Conservation (phyloP, 106 monocot species). For the Dendrobium nobile region DNA sequence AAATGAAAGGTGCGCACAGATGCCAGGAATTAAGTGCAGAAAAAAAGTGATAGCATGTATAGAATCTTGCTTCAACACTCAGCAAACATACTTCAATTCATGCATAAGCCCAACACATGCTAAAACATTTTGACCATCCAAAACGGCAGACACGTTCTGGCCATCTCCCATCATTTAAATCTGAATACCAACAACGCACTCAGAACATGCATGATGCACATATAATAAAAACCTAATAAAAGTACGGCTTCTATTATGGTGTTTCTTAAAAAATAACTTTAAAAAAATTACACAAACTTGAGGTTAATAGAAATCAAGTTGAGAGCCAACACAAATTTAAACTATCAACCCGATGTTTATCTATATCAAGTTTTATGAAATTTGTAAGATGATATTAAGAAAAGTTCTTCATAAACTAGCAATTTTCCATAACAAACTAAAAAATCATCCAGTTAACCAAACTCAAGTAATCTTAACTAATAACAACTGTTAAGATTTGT, state of each 20-base stretch:
- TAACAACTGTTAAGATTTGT: background rate
- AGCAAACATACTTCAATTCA: background rate
- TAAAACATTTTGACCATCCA: background rate
- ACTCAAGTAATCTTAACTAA: background rate
- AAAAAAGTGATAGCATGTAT: background rate
- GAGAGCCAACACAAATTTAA: background rate
- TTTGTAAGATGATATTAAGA: no score
- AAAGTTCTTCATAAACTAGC: no score
- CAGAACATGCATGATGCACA: background rate
- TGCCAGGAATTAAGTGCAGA: background rate
- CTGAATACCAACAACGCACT: background rate
- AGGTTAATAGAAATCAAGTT: background rate
- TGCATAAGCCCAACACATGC: background rate
- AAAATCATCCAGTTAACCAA: background rate
- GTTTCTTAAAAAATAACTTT: slow-evolving; percentile 1
- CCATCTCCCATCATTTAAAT: background rate
- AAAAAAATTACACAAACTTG: background rate
- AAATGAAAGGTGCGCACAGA: background rate
- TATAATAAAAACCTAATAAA: background rate
- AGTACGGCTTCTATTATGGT: background rate
- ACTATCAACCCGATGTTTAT: background rate
- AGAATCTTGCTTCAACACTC: background rate
- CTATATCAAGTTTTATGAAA: background rate
- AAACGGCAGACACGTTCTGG: background rate
- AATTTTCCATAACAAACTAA: no score